phyloP scores from a whole-genome alignment of 2,329 filamentous ascomycete genomes.

The Gliomastix tumulicola region DNA sequence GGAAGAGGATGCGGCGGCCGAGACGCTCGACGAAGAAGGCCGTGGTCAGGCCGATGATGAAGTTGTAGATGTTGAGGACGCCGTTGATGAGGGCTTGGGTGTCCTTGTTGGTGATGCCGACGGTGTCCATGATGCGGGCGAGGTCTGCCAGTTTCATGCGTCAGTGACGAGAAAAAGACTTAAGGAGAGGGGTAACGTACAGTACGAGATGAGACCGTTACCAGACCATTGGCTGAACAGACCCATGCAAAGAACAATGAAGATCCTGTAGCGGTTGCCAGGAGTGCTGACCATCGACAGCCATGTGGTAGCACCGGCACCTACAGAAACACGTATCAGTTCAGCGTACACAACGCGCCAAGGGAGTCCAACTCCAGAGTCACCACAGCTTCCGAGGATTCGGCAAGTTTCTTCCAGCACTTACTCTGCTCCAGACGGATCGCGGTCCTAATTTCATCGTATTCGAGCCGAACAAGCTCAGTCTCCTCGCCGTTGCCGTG shows the following conservation, averaged over 20 bases:
- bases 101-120: constrained; percentile 14
- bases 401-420: too few species aligned
- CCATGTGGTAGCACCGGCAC: constrained; percentile 14
- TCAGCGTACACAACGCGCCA: constrained; percentile 53
- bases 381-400: constrained; percentile 16
- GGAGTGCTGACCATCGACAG: constrained; percentile 27
- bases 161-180: too few species aligned
- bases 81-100: constrained; percentile 18
- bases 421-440: constrained; percentile 28
- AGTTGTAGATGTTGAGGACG: constrained; percentile 19
- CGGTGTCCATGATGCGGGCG: constrained; percentile 9
- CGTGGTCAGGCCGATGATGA: constrained; percentile 13
- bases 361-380: constrained; percentile 45
- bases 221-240: constrained; percentile 34
- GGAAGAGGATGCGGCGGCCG: constrained; percentile 22
- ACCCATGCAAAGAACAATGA: constrained; percentile 32
- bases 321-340: too few species aligned
- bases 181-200: too few species aligned
- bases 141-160: constrained; percentile 15
- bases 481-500: constrained; percentile 35
- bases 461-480: constrained; percentile 40
- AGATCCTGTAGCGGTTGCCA: constrained; percentile 30
- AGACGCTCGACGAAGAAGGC: constrained; percentile 17
- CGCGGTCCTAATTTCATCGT: constrained; percentile 40
- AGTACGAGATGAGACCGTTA: too few species aligned